Percentiles rank a stretch among this genome's conserved stretches.
Evolutionary conservation across 1,139 yeast genomes (phyloP).

Genomic region (Sugiyamaella pinicola): DNA sequence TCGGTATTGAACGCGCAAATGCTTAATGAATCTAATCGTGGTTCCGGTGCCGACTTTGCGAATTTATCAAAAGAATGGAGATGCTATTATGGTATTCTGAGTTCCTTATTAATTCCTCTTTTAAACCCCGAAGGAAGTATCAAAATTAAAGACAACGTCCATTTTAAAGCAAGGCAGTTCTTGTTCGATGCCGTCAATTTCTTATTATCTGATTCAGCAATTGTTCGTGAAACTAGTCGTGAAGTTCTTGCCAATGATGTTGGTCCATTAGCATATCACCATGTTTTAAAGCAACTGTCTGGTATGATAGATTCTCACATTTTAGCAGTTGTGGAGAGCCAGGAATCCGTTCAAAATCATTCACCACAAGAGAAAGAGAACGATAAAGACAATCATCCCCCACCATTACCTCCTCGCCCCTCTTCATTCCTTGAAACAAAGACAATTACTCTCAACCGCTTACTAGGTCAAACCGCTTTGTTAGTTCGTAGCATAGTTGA

Average conservation of each 20-base stretch:
- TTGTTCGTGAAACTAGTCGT: conserved; percentile 50
- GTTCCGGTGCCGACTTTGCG: conserved; percentile 9
- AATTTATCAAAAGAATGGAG: conserved; percentile 35
- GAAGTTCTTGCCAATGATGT: conserved; percentile 52
- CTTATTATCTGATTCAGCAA: conserved; percentile 32
- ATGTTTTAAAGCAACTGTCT: conserved; percentile 42
- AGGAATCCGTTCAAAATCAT: not conserved
- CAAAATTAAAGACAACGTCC: conserved; percentile 33
- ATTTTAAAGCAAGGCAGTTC: conserved; percentile 34
- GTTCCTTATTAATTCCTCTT: conserved; percentile 44
- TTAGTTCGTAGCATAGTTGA: conserved; percentile 48
- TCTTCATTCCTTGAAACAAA: conserved; percentile 3
- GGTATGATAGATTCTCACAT: conserved; percentile 34
- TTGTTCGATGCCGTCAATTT: conserved; percentile 33
- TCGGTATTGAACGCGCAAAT: conserved; percentile 45
- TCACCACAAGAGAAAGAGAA: not conserved
- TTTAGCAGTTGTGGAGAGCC: conserved; percentile 24
- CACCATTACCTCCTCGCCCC: conserved; percentile 16
- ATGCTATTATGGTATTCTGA: conserved; percentile 50
- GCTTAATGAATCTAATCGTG: conserved; percentile 17
- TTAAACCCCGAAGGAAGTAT: conserved; percentile 32
- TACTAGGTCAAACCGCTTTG: conserved; percentile 48
- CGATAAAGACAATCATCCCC: not conserved
- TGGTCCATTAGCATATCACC: conserved; percentile 48
- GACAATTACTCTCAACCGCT: conserved; percentile 38